Evolutionary conservation across 352 stramenopile species (phyloP).

Genomic region (Phytophthora boehmeriae): DNA sequence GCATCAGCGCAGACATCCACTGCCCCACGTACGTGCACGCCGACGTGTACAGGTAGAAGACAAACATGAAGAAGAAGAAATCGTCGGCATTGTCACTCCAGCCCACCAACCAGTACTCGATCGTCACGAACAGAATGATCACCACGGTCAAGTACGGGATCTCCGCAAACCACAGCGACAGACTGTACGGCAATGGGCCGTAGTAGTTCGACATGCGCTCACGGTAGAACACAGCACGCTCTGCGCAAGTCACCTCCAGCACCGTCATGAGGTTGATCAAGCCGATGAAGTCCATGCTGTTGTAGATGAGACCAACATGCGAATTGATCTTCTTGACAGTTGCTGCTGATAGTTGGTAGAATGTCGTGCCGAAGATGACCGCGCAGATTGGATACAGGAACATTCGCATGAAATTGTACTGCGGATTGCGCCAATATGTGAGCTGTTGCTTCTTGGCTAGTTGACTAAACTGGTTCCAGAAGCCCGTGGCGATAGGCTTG

Average conservation of each 20-base stretch:
- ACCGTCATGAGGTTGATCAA: conserved; percentile 62
- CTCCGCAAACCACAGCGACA: conserved; percentile 61
- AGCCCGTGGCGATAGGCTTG: conserved; percentile 40
- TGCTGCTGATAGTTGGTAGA: conserved; percentile 42
- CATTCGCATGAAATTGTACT: conserved; percentile 58
- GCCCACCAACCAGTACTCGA: conserved; percentile 67
- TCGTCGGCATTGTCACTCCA: conserved; percentile 31
- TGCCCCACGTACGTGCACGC: conserved; percentile 61
- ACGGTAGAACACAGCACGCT: conserved; percentile 64
- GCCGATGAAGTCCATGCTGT: conserved; percentile 69
- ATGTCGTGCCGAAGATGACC: conserved; percentile 56
- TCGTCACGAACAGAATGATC: conserved; percentile 39
- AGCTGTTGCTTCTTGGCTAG: conserved; percentile 44
- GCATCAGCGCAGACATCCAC: conserved; percentile 69
- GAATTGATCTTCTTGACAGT: conserved; percentile 50
- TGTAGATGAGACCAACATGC: conserved; percentile 63
- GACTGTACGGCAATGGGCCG: conserved; percentile 56
- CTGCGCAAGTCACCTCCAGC: conserved; percentile 51
- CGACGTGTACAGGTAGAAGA: conserved; percentile 61
- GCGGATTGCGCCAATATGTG: conserved; percentile 59
- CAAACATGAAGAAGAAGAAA: conserved; percentile 36
- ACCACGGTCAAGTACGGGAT: conserved; percentile 57
- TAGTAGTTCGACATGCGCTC: conserved; percentile 78
- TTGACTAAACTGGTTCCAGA: conserved; percentile 45
- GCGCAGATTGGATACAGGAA: conserved; percentile 50